Conservation (phyloP, 768 basidiomycete species). For the Pleurotus citrinopileatus region DNA sequence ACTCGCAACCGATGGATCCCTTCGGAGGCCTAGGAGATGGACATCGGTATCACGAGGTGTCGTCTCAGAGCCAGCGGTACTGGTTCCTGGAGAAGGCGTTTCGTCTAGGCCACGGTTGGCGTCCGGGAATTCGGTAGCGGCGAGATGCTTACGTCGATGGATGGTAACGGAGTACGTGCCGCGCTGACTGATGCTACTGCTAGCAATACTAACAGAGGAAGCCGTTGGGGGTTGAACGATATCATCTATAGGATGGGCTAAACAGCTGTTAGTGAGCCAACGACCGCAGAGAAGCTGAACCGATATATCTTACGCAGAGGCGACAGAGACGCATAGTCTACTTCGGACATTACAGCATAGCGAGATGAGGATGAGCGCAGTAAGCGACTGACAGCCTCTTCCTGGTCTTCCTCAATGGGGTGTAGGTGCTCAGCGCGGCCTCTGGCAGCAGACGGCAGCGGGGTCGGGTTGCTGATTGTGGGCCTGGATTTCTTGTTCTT, state of each 20-base stretch:
- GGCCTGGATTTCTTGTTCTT: conserved; percentile 50
- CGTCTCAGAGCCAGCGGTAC: conserved; percentile 19
- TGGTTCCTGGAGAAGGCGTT: neutral
- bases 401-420: conserved; percentile 44
- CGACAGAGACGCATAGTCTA: conserved; percentile 56
- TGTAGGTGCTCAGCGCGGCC: conserved; percentile 22
- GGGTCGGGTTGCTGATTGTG: conserved; percentile 17
- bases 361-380: conserved; percentile 73
- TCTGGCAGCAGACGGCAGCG: conserved; percentile 19
- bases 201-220: conserved; percentile 53
- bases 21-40: conserved; percentile 58
- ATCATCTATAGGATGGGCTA: conserved; percentile 68
- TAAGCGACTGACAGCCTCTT: conserved; percentile 47
- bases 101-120: conserved; percentile 44
- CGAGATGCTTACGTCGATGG: conserved; percentile 56
- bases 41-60: conserved; percentile 28
- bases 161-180: conserved; percentile 76
- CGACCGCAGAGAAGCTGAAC: neutral
- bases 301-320: conserved; percentile 71
- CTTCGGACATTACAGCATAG: conserved; percentile 52
- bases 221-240: conserved; percentile 46
- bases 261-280: conserved; percentile 12
- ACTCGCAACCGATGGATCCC: conserved; percentile 78
- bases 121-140: conserved; percentile 63
- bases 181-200: conserved; percentile 44